phyloP scores from a whole-genome alignment of 2,329 filamentous ascomycete genomes.

The Torrubiella hemipterigena region DNA sequence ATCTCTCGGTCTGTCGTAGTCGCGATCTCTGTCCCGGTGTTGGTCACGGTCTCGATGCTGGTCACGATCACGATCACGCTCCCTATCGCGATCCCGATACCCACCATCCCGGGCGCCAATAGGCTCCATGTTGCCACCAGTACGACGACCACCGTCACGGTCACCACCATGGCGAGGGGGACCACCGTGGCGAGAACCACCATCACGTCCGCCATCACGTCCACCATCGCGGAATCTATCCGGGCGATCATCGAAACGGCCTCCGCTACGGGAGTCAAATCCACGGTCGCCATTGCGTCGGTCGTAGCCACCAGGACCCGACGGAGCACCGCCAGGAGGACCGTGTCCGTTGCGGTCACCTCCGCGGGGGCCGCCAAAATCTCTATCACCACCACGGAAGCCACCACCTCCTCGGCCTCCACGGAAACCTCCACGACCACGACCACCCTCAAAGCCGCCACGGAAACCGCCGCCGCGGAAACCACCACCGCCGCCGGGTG shows the following conservation, averaged over 20 bases:
- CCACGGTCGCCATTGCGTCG: constrained; percentile 34
- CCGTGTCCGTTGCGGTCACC: constrained; percentile 36
- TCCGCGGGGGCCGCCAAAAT: constrained; percentile 22
- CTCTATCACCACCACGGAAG: constrained; percentile 14
- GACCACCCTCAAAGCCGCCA: constrained; percentile 29
- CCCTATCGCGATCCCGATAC: constrained; percentile 30
- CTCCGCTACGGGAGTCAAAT: constrained; percentile 28
- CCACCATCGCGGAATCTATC: constrained; percentile 28
- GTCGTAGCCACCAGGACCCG: constrained; percentile 40
- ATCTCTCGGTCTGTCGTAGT: constrained; percentile 43
- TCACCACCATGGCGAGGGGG: constrained; percentile 26
- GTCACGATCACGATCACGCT: constrained; percentile 19
- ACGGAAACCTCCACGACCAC: constrained; percentile 30
- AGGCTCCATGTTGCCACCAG: constrained; percentile 75
- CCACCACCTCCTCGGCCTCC: constrained; percentile 43
- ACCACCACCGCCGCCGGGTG: constrained; percentile 44
- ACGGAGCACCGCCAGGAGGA: constrained; percentile 47
- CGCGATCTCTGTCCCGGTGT: constrained; percentile 27
- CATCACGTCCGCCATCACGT: constrained; percentile 31
- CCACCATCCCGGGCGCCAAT: constrained; percentile 55
- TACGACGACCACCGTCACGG: constrained; percentile 31
- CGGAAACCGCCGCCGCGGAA: constrained; percentile 33
- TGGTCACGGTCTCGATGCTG: constrained; percentile 33
- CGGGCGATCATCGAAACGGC: too few relatives aligned
- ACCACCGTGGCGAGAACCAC: constrained; percentile 21